A percentile compares a stretch with the other conserved stretches of the same genome.
Evolutionary conservation across 805 yeast species (phyloP).

Genomic region (Danielozyma ontarioensis): DNA sequence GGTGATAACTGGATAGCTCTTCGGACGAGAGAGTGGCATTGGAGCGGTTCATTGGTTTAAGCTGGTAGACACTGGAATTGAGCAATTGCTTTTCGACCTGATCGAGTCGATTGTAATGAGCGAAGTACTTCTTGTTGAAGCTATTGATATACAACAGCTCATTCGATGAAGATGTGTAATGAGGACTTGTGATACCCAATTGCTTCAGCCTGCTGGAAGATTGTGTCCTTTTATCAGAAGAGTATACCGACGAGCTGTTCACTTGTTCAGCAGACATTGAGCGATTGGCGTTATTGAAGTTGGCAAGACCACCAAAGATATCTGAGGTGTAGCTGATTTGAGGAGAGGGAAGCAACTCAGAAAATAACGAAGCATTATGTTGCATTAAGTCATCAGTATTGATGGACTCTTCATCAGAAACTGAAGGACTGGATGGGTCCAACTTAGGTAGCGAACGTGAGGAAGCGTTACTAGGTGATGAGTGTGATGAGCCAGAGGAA

Average conservation of each 20-base stretch:
- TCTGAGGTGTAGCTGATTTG: conserved; percentile 30
- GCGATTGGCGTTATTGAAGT: not conserved
- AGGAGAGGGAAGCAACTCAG: conserved; percentile 35
- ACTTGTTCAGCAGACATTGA: not conserved
- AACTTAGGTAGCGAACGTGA: not conserved
- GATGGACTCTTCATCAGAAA: conserved; percentile 15
- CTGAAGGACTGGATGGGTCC: conserved; percentile 1
- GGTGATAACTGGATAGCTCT: not conserved
- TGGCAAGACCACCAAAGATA: conserved; percentile 17
- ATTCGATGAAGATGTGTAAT: not conserved
- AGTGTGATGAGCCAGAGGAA: conserved; percentile 1
- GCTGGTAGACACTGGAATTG: conserved; percentile 16
- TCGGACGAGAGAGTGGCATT: conserved; percentile 23
- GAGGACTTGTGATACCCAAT: no score
- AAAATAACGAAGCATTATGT: conserved; percentile 24
- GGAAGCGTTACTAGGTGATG: not conserved
- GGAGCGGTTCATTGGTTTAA: conserved; percentile 29
- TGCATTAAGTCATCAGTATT: conserved; percentile 26
- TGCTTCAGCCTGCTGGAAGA: no score
- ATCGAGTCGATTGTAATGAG: conserved; percentile 7
- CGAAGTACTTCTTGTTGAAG: conserved; percentile 16
- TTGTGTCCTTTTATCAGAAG: not conserved
- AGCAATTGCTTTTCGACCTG: conserved; percentile 7
- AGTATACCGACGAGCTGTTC: not conserved
- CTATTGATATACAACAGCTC: conserved; percentile 12